phyloP scores from a whole-genome alignment of 305 asterid genomes.

The Rubia tinctorum region DNA sequence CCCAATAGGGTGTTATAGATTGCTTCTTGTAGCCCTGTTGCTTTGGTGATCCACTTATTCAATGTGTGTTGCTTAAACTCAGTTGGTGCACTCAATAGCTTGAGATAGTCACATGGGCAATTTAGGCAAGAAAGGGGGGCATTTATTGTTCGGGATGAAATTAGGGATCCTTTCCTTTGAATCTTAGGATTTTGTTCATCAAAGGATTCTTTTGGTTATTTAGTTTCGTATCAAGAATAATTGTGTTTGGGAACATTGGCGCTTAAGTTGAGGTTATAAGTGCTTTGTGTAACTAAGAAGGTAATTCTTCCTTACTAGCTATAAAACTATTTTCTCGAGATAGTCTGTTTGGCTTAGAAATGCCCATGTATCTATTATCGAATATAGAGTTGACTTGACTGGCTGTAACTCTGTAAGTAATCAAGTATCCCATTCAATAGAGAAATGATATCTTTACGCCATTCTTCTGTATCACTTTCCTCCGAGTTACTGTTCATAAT shows the following conservation, averaged over 20 bases:
- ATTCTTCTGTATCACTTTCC: neutral
- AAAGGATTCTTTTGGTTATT: neutral
- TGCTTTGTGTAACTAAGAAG: neutral
- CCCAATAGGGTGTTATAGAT: neutral
- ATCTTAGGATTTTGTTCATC: neutral
- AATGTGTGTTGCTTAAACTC: neutral
- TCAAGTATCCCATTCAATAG: neutral
- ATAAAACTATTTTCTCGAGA: neutral
- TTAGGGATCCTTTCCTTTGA: neutral
- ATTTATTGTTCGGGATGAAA: too few species aligned
- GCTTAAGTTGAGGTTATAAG: neutral
- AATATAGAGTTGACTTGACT: neutral
- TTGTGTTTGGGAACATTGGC: neutral
- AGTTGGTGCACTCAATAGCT: neutral
- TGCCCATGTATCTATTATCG: neutral
- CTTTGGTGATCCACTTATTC: neutral
- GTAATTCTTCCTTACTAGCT: neutral
- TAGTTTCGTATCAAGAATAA: neutral
- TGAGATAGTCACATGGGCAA: neutral
- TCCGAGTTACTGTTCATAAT: neutral
- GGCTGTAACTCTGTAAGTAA: too few species aligned
- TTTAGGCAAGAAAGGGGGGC: neutral
- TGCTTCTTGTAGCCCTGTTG: neutral
- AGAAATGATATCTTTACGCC: too few species aligned
- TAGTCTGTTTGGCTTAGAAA: neutral